Evolutionary conservation across 371 early-diverging fungal genomes (phyloP).

Genomic region (Umbelopsis sp.): DNA sequence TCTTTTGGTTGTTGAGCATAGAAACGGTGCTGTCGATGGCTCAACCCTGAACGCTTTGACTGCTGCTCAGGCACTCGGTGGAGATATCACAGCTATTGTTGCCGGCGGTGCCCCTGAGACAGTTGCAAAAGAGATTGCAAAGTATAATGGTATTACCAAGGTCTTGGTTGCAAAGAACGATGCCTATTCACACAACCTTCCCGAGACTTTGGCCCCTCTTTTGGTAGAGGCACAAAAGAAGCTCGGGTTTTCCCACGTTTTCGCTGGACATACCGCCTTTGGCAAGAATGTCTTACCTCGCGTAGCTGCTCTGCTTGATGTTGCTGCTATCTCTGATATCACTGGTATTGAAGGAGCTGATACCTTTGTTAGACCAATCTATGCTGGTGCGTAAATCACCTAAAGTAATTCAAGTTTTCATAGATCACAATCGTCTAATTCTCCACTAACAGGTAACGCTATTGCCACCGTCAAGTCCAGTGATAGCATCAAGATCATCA

Average conservation of each 20-base stretch:
- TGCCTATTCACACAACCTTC: slow-evolving; percentile 76
- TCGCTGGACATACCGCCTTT: slow-evolving; percentile 87
- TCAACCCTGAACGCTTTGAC: slow-evolving; percentile 88
- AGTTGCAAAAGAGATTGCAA: slow-evolving; percentile 72
- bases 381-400: slow-evolving; percentile 73
- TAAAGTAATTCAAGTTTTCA: background rate
- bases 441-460: slow-evolving; percentile 77
- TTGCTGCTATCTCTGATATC: slow-evolving; percentile 91
- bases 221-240: slow-evolving; percentile 76
- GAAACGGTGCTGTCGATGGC: slow-evolving; percentile 71
- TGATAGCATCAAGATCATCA: slow-evolving; percentile 87
- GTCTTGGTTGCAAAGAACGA: slow-evolving; percentile 85
- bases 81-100: slow-evolving; percentile 86
- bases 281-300: slow-evolving; percentile 95
- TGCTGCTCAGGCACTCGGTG: slow-evolving; percentile 83
- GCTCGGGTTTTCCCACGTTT: slow-evolving; percentile 80
- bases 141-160: slow-evolving; percentile 78
- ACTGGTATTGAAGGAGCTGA: slow-evolving; percentile 77
- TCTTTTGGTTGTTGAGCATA: slow-evolving; percentile 91
- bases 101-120: slow-evolving; percentile 80
- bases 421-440: background rate
- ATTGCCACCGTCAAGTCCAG: slow-evolving; percentile 92
- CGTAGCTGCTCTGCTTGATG: slow-evolving; percentile 90
- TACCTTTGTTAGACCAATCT: slow-evolving; percentile 96
- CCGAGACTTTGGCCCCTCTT: slow-evolving; percentile 85